Evolutionary conservation across 2,329 filamentous ascomycete genomes (phyloP).

Genomic region (Hymenoscyphus fraxineus): DNA sequence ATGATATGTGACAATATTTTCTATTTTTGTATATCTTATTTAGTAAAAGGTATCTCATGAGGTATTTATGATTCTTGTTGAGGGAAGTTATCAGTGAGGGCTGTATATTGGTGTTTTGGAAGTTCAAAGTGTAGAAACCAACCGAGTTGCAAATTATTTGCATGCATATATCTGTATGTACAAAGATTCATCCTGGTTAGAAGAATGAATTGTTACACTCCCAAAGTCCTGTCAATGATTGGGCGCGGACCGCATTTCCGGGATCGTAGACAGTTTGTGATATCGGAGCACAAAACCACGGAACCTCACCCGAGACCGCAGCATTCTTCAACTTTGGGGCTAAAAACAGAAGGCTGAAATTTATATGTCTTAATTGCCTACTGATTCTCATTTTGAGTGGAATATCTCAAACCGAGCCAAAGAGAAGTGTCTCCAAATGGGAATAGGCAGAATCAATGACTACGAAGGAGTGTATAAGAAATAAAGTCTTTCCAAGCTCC

Average conservation of each 20-base stretch:
- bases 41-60: background rate
- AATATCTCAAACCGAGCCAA: too few relatives aligned
- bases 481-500: too few relatives aligned
- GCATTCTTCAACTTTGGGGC: background rate
- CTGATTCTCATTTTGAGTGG: too few relatives aligned
- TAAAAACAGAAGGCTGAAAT: background rate
- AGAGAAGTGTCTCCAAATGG: too few relatives aligned
- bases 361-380: background rate
- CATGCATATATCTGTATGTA: background rate
- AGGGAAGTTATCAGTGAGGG: background rate
- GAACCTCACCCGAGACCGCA: background rate
- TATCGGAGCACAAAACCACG: background rate
- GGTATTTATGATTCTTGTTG: background rate
- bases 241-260: background rate
- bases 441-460: too few relatives aligned
- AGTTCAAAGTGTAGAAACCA: background rate
- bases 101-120: background rate
- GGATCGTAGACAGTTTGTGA: background rate
- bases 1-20: background rate
- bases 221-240: background rate
- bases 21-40: background rate
- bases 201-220: too few relatives aligned
- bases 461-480: too few relatives aligned
- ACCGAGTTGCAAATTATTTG: background rate
- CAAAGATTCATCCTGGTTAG: too few relatives aligned